These are phyloP conservation scores for Russula olivacea DNA, from an alignment of 768 basidiomycete genomes.

Conservation along the genomic window DNA sequence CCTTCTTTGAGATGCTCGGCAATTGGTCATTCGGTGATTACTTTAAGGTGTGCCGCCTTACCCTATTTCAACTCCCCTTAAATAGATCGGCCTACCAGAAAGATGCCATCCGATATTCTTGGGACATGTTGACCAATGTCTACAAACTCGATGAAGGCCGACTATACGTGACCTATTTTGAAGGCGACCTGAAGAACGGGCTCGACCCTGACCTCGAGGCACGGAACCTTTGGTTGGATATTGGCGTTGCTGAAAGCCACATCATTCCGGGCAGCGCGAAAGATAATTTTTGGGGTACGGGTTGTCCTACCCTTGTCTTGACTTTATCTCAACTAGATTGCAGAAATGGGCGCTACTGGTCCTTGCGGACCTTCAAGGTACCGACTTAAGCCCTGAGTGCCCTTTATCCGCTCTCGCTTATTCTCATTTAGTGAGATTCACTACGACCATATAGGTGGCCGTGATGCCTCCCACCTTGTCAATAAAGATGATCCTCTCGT, in stretches of 20 bases:
- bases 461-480: slow-evolving; percentile 88
- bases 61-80: not conserved
- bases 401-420: not conserved
- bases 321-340: not conserved
- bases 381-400: slow-evolving; percentile 17
- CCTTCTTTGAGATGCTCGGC: slow-evolving; percentile 98
- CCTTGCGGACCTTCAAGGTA: slow-evolving; percentile 96
- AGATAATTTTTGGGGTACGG: slow-evolving; percentile 97
- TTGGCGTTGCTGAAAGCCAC: slow-evolving; percentile 84
- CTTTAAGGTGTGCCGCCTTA: slow-evolving; percentile 68
- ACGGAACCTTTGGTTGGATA: slow-evolving; percentile 78
- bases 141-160: slow-evolving; percentile 86
- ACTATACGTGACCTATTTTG: slow-evolving; percentile 96
- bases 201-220: slow-evolving; percentile 88
- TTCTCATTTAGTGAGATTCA: slow-evolving; percentile 73
- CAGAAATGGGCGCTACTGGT: slow-evolving; percentile 98
- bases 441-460: slow-evolving; percentile 95
- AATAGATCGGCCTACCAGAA: slow-evolving; percentile 44
- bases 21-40: slow-evolving; percentile 99
- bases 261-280: slow-evolving; percentile 92
- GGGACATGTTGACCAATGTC: slow-evolving; percentile 88
- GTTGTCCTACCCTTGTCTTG: slow-evolving; percentile 4
- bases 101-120: slow-evolving; percentile 90
- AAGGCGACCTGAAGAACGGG: slow-evolving; percentile 81
- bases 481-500: slow-evolving; percentile 97